A percentile compares a stretch with the other conserved stretches of the same genome.
Evolutionary conservation across 2,329 filamentous ascomycete genomes (phyloP).

Genomic region (Diaporthe longicolla): DNA sequence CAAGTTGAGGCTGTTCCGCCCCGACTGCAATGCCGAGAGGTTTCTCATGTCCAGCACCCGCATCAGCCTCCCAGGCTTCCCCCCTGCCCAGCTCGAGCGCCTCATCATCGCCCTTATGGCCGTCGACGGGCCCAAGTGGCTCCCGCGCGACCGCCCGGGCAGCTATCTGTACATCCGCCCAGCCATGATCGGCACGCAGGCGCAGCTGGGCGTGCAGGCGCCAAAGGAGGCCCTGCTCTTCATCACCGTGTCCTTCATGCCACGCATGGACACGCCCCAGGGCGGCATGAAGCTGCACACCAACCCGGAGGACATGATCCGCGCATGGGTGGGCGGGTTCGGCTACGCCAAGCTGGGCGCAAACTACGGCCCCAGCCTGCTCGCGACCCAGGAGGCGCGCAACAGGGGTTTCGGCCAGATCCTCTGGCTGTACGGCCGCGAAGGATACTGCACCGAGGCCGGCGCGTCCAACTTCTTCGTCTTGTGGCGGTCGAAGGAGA

Average conservation of each 20-base stretch:
- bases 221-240: constrained; percentile 91
- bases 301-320: constrained; percentile 83
- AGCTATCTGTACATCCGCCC: constrained; percentile 88
- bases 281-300: constrained; percentile 83
- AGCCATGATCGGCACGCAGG: constrained; percentile 86
- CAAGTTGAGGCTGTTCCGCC: constrained; percentile 83
- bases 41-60: constrained; percentile 72
- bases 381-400: constrained; percentile 83
- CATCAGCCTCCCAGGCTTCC: constrained; percentile 82
- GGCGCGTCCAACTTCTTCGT: constrained; percentile 95
- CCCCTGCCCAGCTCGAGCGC: constrained; percentile 78
- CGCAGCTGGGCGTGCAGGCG: constrained; percentile 83
- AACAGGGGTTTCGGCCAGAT: constrained; percentile 86
- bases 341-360: constrained; percentile 93
- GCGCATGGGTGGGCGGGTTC: constrained; percentile 94
- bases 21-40: constrained; percentile 78
- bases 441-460: constrained; percentile 88
- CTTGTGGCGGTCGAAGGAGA: constrained; percentile 77
- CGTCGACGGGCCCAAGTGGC: constrained; percentile 83
- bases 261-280: constrained; percentile 63
- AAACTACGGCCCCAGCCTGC: constrained; percentile 89
- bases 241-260: constrained; percentile 79
- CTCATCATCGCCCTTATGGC: constrained; percentile 80
- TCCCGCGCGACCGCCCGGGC: constrained; percentile 77
- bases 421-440: constrained; percentile 89